Conservation (phyloP, 2,329 filamentous ascomycete species). For the Monosporascus ibericus region DNA sequence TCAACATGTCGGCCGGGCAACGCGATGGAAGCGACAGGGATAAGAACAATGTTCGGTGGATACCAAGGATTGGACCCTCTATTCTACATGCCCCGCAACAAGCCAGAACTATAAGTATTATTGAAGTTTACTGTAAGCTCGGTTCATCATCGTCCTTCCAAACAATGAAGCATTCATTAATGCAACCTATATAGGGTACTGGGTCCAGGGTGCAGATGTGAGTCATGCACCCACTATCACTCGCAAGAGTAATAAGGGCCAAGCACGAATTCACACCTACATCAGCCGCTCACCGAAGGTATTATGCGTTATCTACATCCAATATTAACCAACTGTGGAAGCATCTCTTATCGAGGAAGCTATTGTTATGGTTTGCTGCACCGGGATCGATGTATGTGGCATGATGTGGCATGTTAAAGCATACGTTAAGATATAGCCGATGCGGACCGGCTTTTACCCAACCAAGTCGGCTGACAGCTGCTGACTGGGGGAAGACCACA, state of each 20-base stretch:
- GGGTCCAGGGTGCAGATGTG: not conserved
- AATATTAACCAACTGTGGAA: not conserved
- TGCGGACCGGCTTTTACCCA: no score
- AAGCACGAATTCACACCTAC: not conserved
- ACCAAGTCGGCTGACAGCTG: no score
- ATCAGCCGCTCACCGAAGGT: not conserved
- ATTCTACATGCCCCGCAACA: not conserved
- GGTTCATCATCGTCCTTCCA: constrained; percentile 13
- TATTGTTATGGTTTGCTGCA: no score
- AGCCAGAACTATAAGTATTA: not conserved
- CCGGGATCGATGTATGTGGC: no score
- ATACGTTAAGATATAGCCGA: no score
- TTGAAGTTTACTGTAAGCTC: constrained; percentile 1
- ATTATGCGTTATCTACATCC: not conserved
- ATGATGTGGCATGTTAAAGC: no score
- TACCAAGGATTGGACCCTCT: not conserved
- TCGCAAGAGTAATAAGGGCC: not conserved
- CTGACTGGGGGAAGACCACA: no score
- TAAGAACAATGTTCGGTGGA: not conserved
- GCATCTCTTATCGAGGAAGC: not conserved
- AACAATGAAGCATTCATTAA: constrained; percentile 15
- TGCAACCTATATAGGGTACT: not conserved
- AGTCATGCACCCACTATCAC: not conserved
- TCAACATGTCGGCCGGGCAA: constrained; percentile 16
- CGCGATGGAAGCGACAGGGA: constrained; percentile 1